Conservation (phyloP, 352 stramenopile genomes). For the Pythium sp. region DNA sequence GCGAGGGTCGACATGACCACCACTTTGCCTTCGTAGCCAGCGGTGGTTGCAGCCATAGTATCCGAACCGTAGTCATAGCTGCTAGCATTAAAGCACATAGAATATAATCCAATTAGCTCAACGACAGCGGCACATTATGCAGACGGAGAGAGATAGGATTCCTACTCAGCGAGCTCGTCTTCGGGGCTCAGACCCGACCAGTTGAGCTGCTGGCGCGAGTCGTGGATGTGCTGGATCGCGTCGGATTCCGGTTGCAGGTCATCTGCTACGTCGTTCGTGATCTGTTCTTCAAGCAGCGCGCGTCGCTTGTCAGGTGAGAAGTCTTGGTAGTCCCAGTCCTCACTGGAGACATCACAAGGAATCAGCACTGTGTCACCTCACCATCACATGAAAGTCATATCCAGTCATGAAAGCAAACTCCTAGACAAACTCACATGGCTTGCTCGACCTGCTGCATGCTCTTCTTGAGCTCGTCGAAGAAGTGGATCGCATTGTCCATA, state of each 20-base stretch:
- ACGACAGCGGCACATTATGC: not conserved
- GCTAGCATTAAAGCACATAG: not conserved
- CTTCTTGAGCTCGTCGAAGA: constrained; percentile 45
- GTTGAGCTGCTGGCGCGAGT: constrained; percentile 24
- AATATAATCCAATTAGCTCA: not conserved
- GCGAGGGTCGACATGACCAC: constrained; percentile 44
- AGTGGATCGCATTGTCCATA: constrained; percentile 34
- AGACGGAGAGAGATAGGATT: not conserved
- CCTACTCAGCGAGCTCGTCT: constrained; percentile 44
- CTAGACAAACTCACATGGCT: constrained; percentile 28
- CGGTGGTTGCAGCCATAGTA: constrained; percentile 3
- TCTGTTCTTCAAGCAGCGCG: constrained; percentile 51
- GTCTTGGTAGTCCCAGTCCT: constrained; percentile 73
- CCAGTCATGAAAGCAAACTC: too few species aligned
- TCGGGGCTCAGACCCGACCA: constrained; percentile 50
- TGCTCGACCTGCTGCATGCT: constrained; percentile 43
- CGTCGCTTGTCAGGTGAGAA: constrained; percentile 66
- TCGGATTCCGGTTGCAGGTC: constrained; percentile 33
- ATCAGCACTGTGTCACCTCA: not conserved
- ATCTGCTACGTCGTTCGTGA: constrained; percentile 36
- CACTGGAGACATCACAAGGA: constrained; percentile 22
- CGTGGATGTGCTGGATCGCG: constrained; percentile 31
- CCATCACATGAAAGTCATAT: not conserved
- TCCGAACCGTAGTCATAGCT: constrained; percentile 28
- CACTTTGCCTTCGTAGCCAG: constrained; percentile 44